Conservation (phyloP, 305 asterid species). For the Plantago lanceolata region DNA sequence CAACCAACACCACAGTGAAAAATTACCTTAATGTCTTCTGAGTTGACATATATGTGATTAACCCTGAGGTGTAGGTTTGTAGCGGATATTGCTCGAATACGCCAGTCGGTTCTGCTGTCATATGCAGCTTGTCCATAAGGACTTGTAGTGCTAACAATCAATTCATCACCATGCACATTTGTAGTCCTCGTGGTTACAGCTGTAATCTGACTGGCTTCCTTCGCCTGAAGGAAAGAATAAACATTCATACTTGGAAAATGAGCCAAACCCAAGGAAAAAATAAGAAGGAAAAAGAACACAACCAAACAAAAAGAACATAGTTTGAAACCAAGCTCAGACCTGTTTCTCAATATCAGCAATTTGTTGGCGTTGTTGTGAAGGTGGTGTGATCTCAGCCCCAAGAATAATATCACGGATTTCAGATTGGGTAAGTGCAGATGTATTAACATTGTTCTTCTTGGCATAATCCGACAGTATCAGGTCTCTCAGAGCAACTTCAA, state of each 20-base stretch:
- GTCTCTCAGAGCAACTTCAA: conserved; percentile 97
- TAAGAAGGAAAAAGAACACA: neutral
- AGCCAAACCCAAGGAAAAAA: neutral
- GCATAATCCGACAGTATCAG: conserved; percentile 96
- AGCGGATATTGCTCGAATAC: conserved; percentile 98
- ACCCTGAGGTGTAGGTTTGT: conserved; percentile 96
- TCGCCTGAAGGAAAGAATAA: conserved; percentile 45
- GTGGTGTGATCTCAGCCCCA: conserved; percentile 99
- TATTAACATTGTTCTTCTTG: conserved; percentile 96
- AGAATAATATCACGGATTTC: conserved; percentile 98
- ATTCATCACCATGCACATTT: conserved; percentile 90
- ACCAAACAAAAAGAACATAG: neutral
- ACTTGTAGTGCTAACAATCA: conserved; percentile 92
- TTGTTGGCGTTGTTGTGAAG: conserved; percentile 98
- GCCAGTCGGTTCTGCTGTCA: conserved; percentile 97
- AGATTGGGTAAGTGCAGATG: conserved; percentile 93
- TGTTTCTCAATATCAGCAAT: conserved; percentile 98
- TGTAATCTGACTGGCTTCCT: conserved; percentile 92
- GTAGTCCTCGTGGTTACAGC: conserved; percentile 96
- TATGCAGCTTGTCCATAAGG: conserved; percentile 92
- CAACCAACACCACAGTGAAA: neutral
- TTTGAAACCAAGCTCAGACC: conserved; percentile 32
- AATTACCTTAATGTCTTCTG: conserved; percentile 93
- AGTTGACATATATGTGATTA: conserved; percentile 94
- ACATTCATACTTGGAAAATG: conserved; percentile 9